A percentile compares a stretch with the other conserved stretches of the same genome.
These are phyloP conservation scores for Litchi chinensis DNA, from an alignment of 345 rosid species.

Conservation along the genomic window DNA sequence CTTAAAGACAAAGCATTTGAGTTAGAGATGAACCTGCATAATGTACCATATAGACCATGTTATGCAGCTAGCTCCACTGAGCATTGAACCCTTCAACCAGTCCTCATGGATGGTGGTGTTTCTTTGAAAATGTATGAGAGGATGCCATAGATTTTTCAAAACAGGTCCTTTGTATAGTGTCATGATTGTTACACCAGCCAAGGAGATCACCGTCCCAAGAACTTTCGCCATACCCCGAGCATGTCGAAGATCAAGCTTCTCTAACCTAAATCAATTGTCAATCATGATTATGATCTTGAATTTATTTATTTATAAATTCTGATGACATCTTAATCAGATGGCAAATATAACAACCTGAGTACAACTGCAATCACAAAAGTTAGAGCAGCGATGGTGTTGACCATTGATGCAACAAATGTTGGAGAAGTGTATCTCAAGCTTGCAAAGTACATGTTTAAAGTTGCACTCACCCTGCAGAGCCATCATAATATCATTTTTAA, in stretches of 20 bases:
- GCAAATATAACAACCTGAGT: constrained; percentile 35
- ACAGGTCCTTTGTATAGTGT: constrained; percentile 58
- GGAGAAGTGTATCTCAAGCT: constrained; percentile 62
- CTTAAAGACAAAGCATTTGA: background rate
- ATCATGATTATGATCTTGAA: background rate
- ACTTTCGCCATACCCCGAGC: constrained; percentile 62
- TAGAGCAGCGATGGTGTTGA: constrained; percentile 53
- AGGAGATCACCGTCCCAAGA: constrained; percentile 50
- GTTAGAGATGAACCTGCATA: constrained; percentile 57
- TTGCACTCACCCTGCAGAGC: constrained; percentile 55
- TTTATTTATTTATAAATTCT: background rate
- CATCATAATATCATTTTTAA: background rate
- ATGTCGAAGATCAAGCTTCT: constrained; percentile 48
- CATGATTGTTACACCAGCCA: constrained; percentile 58
- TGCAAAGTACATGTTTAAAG: constrained; percentile 58
- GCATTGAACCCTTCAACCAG: constrained; percentile 68
- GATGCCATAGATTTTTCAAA: constrained; percentile 38
- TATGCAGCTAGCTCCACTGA: constrained; percentile 60
- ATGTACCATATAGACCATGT: constrained; percentile 65
- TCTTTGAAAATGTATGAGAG: constrained; percentile 43
- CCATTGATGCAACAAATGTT: constrained; percentile 48
- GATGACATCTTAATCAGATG: background rate
- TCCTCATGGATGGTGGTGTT: constrained; percentile 32
- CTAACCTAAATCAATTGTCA: constrained; percentile 41
- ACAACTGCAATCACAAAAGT: constrained; percentile 50